Evolutionary conservation across 2,329 filamentous ascomycete species (phyloP).

Genomic region (Aspergillus eucalypticola): DNA sequence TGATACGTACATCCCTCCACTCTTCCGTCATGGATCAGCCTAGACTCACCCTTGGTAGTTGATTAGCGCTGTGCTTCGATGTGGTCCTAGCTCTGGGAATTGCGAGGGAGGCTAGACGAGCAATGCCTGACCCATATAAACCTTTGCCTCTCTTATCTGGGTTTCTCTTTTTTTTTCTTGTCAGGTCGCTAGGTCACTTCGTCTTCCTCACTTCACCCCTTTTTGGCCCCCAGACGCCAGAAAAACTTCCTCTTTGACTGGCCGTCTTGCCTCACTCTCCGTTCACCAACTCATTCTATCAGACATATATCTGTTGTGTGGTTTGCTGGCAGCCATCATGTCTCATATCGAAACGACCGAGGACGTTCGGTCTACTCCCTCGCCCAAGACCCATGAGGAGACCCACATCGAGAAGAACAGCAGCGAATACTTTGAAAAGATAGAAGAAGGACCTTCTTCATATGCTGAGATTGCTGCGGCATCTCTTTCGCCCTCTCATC

Average conservation of each 20-base stretch:
- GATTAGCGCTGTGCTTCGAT: neutral
- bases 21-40: neutral
- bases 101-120: neutral
- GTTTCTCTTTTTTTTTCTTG: neutral
- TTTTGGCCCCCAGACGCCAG: neutral
- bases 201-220: neutral
- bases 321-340: neutral
- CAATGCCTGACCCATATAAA: neutral
- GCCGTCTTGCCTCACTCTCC: neutral
- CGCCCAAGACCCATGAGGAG: neutral
- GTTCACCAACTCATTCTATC: no score
- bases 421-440: slow-evolving; percentile 19
- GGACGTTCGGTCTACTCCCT: neutral
- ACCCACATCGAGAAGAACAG: slow-evolving; percentile 9
- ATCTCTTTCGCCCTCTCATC: slow-evolving; percentile 27
- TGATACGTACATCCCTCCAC: slow-evolving; percentile 2
- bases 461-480: slow-evolving; percentile 7
- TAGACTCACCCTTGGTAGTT: neutral
- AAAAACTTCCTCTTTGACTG: neutral
- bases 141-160: neutral
- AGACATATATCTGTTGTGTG: no score
- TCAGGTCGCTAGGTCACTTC: neutral
- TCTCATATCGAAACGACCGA: slow-evolving; percentile 3
- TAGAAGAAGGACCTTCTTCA: slow-evolving; percentile 1
- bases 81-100: neutral